phyloP scores from a whole-genome alignment of 805 yeast genomes.

The Nakazawaea laoshanensis region DNA sequence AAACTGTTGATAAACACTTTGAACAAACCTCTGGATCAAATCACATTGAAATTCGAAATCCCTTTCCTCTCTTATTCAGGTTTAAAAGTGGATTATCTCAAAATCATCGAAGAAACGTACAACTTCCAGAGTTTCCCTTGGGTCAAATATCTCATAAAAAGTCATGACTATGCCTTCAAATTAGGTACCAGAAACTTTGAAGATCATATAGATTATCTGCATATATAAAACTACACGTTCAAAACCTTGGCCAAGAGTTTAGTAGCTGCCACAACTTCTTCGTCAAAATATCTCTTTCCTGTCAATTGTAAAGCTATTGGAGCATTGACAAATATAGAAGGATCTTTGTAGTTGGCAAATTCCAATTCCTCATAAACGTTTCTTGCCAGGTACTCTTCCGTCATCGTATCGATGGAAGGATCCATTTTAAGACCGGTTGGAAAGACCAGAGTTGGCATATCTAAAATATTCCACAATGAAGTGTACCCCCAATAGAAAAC shows the following conservation, averaged over 20 bases:
- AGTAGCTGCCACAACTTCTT: conserved; percentile 35
- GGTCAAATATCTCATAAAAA: conserved; percentile 53
- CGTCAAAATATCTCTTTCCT: conserved; percentile 44
- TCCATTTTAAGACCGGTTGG: conserved; percentile 50
- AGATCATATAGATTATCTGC: conserved; percentile 3
- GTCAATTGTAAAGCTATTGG: conserved; percentile 43
- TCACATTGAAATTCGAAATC: conserved; percentile 51
- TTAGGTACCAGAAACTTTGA: conserved; percentile 11
- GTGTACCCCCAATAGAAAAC: conserved; percentile 71
- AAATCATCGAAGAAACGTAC: conserved; percentile 56
- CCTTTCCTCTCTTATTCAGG: conserved; percentile 62
- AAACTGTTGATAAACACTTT: conserved; percentile 18
- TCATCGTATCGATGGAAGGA: conserved; percentile 16
- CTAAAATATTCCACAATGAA: conserved; percentile 58
- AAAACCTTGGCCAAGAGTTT: too few species aligned
- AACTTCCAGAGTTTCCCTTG: conserved; percentile 63
- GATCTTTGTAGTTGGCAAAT: conserved; percentile 21
- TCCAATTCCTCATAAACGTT: conserved; percentile 22
- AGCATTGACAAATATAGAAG: conserved; percentile 30
- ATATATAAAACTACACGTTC: too few species aligned
- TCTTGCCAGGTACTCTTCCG: conserved; percentile 13
- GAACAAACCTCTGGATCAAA: conserved; percentile 16
- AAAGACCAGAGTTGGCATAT: conserved; percentile 52
- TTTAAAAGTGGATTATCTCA: conserved; percentile 54
- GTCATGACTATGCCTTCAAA: conserved; percentile 22